phyloP scores from a whole-genome alignment of 441 rosid species.

The Breynia disticha region DNA sequence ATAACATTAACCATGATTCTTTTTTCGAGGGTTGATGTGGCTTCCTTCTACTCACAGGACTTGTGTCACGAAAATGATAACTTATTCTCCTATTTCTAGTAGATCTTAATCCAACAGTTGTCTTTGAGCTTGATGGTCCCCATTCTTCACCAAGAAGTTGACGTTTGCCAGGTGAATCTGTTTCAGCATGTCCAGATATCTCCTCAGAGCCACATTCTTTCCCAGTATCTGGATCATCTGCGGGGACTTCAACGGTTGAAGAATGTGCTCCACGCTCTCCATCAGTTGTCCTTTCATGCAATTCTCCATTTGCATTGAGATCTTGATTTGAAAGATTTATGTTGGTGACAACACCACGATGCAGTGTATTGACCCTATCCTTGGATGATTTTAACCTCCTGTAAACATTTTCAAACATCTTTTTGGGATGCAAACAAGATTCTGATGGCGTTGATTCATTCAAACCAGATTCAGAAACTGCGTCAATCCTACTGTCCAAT shows the following conservation, averaged over 20 bases:
- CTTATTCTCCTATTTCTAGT: conserved; percentile 77
- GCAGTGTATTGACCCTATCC: conserved; percentile 31
- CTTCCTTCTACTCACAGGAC: conserved; percentile 44
- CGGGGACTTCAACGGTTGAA: conserved; percentile 24
- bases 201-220: conserved; percentile 34
- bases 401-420: conserved; percentile 73
- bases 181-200: conserved; percentile 14
- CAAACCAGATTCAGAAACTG: conserved; percentile 21
- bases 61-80: conserved; percentile 44
- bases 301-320: conserved; percentile 24
- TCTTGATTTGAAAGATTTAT: conserved; percentile 34
- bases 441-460: conserved; percentile 24
- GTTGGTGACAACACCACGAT: conserved; percentile 28
- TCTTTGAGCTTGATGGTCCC: conserved; percentile 54
- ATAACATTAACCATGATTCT: conserved; percentile 78
- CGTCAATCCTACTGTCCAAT: conserved; percentile 29
- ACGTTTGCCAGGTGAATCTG: conserved; percentile 25
- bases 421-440: conserved; percentile 36
- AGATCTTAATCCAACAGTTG: conserved; percentile 65
- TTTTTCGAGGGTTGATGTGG: conserved; percentile 44
- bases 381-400: conserved; percentile 58
- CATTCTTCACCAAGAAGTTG: conserved; percentile 50
- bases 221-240: conserved; percentile 23
- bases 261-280: conserved; percentile 29
- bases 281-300: conserved; percentile 31